Evolutionary conservation across 78 protist species (phyloP).

Genomic region (Creolimax fragrantissima): DNA sequence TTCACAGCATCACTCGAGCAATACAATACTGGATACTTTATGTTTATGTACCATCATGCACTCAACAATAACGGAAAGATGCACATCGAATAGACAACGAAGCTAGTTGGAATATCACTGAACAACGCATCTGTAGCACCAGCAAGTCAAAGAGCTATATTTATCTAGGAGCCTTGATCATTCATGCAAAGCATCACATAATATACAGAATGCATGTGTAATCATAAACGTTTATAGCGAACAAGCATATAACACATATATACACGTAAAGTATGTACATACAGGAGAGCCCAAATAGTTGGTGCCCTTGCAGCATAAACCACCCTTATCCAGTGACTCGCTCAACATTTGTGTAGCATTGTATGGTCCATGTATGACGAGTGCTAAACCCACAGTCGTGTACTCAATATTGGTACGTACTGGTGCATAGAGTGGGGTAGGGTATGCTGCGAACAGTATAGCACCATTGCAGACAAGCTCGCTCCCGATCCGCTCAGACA

Average conservation of each 20-base stretch:
- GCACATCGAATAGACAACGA: too few species aligned
- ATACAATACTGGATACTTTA: too few species aligned
- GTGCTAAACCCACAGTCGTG: neutral
- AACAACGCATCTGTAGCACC: too few species aligned
- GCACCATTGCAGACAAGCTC: neutral
- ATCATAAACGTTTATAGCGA: neutral
- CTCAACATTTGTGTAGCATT: neutral
- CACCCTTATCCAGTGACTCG: neutral
- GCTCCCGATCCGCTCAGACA: neutral
- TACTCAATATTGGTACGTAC: neutral
- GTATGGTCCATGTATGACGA: too few species aligned
- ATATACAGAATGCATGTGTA: neutral
- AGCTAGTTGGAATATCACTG: too few species aligned
- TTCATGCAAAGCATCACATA: too few species aligned
- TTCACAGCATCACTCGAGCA: too few species aligned
- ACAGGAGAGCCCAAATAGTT: neutral
- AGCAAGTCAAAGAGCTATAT: too few species aligned
- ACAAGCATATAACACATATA: neutral
- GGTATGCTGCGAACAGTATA: neutral
- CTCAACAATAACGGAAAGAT: too few species aligned
- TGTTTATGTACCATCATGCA: too few species aligned
- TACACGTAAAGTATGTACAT: neutral
- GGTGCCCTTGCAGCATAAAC: neutral
- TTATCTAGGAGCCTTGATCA: too few species aligned
- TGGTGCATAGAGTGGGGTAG: neutral